Percentiles rank a stretch among this genome's conserved stretches.
phyloP scores from a whole-genome alignment of 768 basidiomycete genomes.

The Coprinellus aureogranulatus region DNA sequence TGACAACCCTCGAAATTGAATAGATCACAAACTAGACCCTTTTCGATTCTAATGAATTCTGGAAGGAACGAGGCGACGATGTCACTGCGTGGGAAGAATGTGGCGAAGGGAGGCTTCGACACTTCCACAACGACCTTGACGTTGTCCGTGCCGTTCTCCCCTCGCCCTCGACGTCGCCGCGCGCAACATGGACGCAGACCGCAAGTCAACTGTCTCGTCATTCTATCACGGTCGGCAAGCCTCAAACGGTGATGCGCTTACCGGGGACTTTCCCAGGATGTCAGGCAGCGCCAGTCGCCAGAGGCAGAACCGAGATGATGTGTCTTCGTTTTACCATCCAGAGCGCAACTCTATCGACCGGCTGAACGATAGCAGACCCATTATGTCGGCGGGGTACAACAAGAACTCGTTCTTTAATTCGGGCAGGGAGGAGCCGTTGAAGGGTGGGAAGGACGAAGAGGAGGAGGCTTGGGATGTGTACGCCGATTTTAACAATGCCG shows the following conservation, averaged over 20 bases:
- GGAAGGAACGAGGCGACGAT: not conserved
- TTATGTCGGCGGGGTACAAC: constrained; percentile 68
- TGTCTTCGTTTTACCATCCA: constrained; percentile 65
- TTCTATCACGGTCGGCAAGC: constrained; percentile 68
- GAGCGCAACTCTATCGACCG: constrained; percentile 50
- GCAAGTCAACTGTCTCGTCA: constrained; percentile 76
- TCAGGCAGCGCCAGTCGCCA: constrained; percentile 34
- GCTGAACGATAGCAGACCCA: constrained; percentile 33
- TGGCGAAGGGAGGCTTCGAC: not conserved
- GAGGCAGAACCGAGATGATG: constrained; percentile 48
- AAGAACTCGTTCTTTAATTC: constrained; percentile 62
- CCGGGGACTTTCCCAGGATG: constrained; percentile 42
- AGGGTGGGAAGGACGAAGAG: constrained; percentile 73
- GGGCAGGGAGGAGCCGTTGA: constrained; percentile 74
- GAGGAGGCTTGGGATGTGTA: constrained; percentile 72
- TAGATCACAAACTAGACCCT: too few relatives aligned
- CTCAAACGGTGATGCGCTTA: constrained; percentile 63
- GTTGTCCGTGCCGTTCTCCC: not conserved
- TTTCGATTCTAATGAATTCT: not conserved
- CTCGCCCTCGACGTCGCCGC: constrained; percentile 3
- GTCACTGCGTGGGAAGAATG: not conserved
- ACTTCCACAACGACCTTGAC: not conserved
- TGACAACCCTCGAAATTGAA: too few relatives aligned
- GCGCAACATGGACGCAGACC: constrained; percentile 65
- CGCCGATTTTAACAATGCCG: constrained; percentile 86